These are phyloP conservation scores for Entamoeba invadens DNA, from an alignment of 208 protist species.

Conservation along the genomic window DNA sequence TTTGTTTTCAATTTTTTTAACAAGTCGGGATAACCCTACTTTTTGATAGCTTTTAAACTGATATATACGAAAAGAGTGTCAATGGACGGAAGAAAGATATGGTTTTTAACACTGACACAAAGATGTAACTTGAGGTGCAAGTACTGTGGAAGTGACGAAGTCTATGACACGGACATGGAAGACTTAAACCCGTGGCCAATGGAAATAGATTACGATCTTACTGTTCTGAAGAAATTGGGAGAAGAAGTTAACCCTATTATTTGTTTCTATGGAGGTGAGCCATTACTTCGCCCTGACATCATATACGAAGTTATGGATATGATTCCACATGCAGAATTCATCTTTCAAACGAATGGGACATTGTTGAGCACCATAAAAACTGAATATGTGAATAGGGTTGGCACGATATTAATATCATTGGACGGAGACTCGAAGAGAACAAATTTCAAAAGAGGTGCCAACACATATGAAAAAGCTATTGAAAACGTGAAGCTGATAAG, in stretches of 20 bases:
- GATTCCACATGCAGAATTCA: constrained; percentile 12
- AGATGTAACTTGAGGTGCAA: background rate
- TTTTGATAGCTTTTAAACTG: background rate
- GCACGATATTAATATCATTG: constrained; percentile 26
- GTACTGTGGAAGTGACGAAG: background rate
- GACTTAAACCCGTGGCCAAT: background rate
- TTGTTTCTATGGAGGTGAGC: constrained; percentile 37
- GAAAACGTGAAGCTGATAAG: constrained; percentile 11
- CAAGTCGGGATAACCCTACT: background rate
- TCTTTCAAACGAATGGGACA: constrained; percentile 32
- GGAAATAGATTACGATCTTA: background rate
- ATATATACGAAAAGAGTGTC: background rate
- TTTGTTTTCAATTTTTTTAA: background rate
- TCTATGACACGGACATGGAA: background rate
- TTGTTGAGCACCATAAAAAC: constrained; percentile 19
- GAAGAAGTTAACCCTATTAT: background rate
- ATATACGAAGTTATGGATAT: constrained; percentile 9
- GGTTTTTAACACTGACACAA: background rate
- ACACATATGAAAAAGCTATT: constrained; percentile 15
- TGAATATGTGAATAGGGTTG: constrained; percentile 13
- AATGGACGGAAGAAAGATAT: background rate
- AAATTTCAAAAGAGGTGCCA: constrained; percentile 14
- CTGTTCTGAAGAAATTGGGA: background rate
- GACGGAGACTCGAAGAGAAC: constrained; percentile 19
- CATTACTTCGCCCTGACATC: constrained; percentile 14